phyloP scores from a whole-genome alignment of 2,329 filamentous ascomycete genomes.

The Colletotrichum cordylinicola region DNA sequence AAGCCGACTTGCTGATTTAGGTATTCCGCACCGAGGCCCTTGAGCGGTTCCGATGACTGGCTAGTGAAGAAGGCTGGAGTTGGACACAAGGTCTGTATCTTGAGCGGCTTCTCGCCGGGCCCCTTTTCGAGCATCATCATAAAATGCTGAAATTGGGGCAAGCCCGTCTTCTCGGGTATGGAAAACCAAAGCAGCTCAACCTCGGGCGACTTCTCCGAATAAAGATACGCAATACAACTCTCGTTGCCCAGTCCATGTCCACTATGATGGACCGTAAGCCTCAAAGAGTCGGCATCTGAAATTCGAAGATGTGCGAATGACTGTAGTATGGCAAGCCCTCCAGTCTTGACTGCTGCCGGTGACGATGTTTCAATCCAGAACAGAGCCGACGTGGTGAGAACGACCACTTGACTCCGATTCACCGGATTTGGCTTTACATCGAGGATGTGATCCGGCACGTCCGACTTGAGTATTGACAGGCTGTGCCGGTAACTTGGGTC shows the following conservation, averaged over 20 bases:
- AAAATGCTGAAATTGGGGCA: constrained; percentile 44
- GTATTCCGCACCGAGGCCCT: constrained; percentile 1
- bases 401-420: constrained; percentile 55
- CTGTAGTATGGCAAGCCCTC: constrained; percentile 35
- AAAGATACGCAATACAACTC: constrained; percentile 36
- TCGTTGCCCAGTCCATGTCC: constrained; percentile 7
- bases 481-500: constrained; percentile 27
- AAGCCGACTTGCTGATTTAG: neutral
- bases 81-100: constrained; percentile 13
- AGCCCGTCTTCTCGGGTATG: constrained; percentile 22
- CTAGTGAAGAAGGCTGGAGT: neutral
- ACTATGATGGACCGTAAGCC: constrained; percentile 40
- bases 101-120: neutral
- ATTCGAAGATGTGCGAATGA: constrained; percentile 52
- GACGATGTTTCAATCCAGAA: constrained; percentile 51
- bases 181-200: constrained; percentile 42
- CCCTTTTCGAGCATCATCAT: constrained; percentile 18
- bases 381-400: constrained; percentile 62
- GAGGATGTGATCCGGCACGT: constrained; percentile 51
- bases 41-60: neutral
- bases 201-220: constrained; percentile 35
- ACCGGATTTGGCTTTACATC: constrained; percentile 56
- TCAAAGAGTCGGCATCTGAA: constrained; percentile 40
- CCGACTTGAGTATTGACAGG: constrained; percentile 30
- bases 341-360: constrained; percentile 20